Base-by-base conservation (phyloP, 495 filamentous ascomycete genomes). In the Hypoxylon fuscum region DNA sequence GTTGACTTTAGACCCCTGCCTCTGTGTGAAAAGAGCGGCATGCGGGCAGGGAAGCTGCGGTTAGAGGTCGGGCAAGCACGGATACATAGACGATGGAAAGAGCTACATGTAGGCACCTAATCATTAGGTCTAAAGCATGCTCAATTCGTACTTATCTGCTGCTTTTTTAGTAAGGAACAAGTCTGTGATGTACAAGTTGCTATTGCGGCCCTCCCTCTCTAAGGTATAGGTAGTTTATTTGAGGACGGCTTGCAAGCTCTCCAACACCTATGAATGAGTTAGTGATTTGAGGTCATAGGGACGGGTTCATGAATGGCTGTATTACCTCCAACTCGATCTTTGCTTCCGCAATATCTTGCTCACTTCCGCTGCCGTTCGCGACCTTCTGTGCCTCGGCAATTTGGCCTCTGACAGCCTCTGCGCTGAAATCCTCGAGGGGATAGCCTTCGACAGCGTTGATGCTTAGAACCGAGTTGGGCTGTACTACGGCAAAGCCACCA, bases 401-500 rank as follows among this genome's bases (percentile, higher is more conserved):
- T 80, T 97, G 90, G 58, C 87, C 85, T 65, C 82, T 77, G 65
- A 93, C 86, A 40, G 88, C 86, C 68, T 98, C 95, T 47, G 85
- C 75, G 82, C 90, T 97, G 84, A 98, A 98, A 62, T 97, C 92
- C 77, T 98, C 95, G 50, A 98, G 81, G 44, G 94, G 79, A 80
- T 85, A 98, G 23, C 90, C 95, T 82, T 98, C 95, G 59, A 96
- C 90, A 64, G 95, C 93, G 76, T 97, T 98, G 83, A 99, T 95
- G 87, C 90, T 97, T 75, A 99, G 81, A 75, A 88, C 80, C 31
- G 94, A 97, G 83, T 91, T 87, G 64, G 95, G 95, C 81, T 98
- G 96, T 38, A 99, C 92, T 71, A 96, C 87, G 64, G 95, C 95
- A 72, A 98, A 99, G 42, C 95, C 95, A 72, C 95, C 95, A 64